phyloP scores from a whole-genome alignment of 2,329 filamentous ascomycete genomes.

The Epichloe amarillans region DNA sequence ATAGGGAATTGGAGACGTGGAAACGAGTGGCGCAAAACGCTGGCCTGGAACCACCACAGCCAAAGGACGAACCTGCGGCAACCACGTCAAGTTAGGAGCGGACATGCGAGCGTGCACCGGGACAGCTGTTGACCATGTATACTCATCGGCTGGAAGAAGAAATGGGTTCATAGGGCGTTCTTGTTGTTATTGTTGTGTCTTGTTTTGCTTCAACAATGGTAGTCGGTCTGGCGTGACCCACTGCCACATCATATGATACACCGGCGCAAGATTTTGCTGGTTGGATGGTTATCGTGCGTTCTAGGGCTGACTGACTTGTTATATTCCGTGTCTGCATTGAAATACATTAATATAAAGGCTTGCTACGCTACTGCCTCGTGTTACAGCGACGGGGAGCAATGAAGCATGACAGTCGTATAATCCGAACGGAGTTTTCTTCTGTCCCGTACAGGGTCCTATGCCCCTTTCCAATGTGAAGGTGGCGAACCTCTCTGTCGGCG shows the following conservation, averaged over 20 bases:
- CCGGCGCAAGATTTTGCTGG: not conserved
- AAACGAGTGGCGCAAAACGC: conserved; percentile 54
- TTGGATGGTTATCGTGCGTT: not conserved
- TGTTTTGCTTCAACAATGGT: not conserved
- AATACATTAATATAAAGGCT: not conserved
- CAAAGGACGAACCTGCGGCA: conserved; percentile 21
- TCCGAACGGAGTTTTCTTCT: no score
- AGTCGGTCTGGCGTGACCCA: not conserved
- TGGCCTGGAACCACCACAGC: conserved; percentile 34
- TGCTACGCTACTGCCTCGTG: no score
- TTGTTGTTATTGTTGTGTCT: not conserved
- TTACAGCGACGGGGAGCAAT: no score
- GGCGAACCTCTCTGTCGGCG: no score
- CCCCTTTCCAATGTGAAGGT: no score
- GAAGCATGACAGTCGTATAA: no score
- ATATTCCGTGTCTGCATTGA: no score
- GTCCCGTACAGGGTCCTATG: no score
- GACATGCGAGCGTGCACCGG: not conserved
- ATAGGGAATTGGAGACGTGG: conserved; percentile 67
- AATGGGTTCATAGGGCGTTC: not conserved
- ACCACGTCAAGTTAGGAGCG: conserved; percentile 17
- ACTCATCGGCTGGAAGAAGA: not conserved
- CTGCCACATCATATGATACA: not conserved
- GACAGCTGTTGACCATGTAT: not conserved
- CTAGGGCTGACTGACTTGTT: no score